Percentiles rank a stretch among this genome's conserved stretches.
phyloP scores from a whole-genome alignment of 441 rosid genomes.

The Biscutella laevigata region DNA sequence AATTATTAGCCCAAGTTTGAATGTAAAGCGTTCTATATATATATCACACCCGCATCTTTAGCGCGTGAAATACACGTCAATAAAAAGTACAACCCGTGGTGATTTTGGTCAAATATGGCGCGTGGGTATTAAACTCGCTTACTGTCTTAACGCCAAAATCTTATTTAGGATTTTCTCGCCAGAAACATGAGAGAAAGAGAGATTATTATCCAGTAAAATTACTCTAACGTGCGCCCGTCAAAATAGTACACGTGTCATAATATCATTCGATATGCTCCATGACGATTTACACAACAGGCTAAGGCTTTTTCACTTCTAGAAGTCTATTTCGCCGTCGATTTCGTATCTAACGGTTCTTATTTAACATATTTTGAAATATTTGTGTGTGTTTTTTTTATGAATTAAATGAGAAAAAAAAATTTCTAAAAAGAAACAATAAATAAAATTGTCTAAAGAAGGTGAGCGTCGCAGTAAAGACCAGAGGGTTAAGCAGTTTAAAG shows the following conservation, averaged over 20 bases:
- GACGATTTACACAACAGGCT: constrained; percentile 19
- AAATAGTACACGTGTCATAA: not conserved
- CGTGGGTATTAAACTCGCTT: constrained; percentile 4
- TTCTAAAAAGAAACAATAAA: not conserved
- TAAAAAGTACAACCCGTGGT: too few relatives aligned
- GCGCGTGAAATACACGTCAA: not conserved
- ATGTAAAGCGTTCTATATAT: not conserved
- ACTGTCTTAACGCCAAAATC: constrained; percentile 21
- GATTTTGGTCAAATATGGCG: not conserved
- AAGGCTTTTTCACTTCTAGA: constrained; percentile 1
- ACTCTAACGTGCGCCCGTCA: constrained; percentile 1
- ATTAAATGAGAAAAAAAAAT: too few relatives aligned
- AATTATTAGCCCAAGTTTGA: constrained; percentile 7
- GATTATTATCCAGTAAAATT: constrained; percentile 4
- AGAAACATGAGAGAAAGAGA: too few relatives aligned
- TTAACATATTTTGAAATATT: too few relatives aligned
- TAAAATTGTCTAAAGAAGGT: constrained; percentile 6
- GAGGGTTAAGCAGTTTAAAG: constrained; percentile 27
- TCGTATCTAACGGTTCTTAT: constrained; percentile 10
- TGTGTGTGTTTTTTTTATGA: too few relatives aligned
- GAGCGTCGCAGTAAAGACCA: constrained; percentile 26
- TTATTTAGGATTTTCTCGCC: constrained; percentile 12
- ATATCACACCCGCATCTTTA: not conserved
- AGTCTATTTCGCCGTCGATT: constrained; percentile 12
- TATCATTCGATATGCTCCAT: not conserved